Percentiles rank a stretch among this genome's conserved stretches.
phyloP scores from a whole-genome alignment of 345 rosid species.

The Schrenkiella parvula region DNA sequence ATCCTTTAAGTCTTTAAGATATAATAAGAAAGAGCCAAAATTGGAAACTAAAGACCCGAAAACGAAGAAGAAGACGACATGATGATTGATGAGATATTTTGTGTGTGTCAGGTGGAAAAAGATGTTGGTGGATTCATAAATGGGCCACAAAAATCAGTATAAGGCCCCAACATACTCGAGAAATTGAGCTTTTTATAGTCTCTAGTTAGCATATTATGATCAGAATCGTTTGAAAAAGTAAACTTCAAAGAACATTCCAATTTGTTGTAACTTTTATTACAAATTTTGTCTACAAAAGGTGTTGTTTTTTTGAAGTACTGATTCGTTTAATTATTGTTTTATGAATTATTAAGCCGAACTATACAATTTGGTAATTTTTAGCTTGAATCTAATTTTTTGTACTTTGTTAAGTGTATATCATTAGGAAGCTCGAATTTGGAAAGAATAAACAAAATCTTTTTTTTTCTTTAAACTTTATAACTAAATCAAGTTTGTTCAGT shows the following conservation, averaged over 20 bases:
- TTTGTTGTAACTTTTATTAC: background rate
- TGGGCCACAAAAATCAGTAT: conserved; percentile 14
- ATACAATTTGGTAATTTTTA: background rate
- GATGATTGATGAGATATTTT: conserved; percentile 14
- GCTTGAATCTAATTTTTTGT: background rate
- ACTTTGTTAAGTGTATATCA: too few species aligned
- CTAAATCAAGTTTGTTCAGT: too few species aligned
- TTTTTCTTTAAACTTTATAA: too few species aligned
- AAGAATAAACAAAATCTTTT: background rate
- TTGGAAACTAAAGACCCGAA: conserved; percentile 1
- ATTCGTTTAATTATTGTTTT: background rate
- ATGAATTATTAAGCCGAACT: background rate
- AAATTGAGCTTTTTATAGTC: background rate
- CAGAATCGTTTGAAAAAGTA: background rate
- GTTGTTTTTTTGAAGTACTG: background rate
- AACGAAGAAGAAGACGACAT: conserved; percentile 25
- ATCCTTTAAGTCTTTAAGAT: conserved; percentile 10
- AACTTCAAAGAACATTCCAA: background rate
- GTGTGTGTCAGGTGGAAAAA: background rate
- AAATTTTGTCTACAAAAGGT: background rate
- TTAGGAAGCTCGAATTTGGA: background rate
- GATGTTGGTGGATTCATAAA: background rate
- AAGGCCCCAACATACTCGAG: conserved; percentile 22
- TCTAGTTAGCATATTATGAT: background rate
- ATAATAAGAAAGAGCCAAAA: background rate